Base-by-base conservation (phyloP, 257 asterid genomes). In the Scutellaria barbata region DNA sequence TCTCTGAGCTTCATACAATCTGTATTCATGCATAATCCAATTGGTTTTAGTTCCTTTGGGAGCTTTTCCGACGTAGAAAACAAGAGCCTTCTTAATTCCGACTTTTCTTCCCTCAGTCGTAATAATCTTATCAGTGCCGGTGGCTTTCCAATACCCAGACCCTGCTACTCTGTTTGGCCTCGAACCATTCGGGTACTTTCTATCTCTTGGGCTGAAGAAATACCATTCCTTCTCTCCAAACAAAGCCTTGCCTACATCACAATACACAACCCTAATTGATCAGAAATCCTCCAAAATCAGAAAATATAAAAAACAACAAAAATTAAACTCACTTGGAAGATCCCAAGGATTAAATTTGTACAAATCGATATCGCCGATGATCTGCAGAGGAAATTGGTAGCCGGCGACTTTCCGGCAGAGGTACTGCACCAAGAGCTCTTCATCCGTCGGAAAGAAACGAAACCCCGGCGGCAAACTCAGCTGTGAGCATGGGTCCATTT, bases 181-280 rank as follows among this genome's bases (percentile, higher is more conserved):
- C 18, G 98, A 92, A 12, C 98, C 98, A 35, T 92, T 92, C 6
- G 98, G 98, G 67, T 92, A 92, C 17, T 92, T 92, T 13, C 96
- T 59, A 54, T 92, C 98, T 37, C 96, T 69, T 0, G 98, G 98
- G 62, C 92, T 92, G 79, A 92, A 92, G 51, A 92, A 92, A 30
- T 89, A 89, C 98, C 98, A 92, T 67, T 92, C 98, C 33, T 89
- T 92, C 64, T 92, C 98, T 4, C 98, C 98, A 65, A 89, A 92
- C 6, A 85, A 68, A 10, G 98, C 98, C 45, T 89, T 92, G 17
- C 83, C 97, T 92, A 25, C 43, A 80, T 13, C n/a, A 1, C 1
- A 20, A 37, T 50, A 22, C 50, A 42, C 12, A 75, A 17, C 18
- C 6, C 35, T 30, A n/a, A n/a, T 14, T n/a, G 5, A 46, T 46